Conservation (phyloP, 2,329 filamentous ascomycete species). For the Septoria linicola region DNA sequence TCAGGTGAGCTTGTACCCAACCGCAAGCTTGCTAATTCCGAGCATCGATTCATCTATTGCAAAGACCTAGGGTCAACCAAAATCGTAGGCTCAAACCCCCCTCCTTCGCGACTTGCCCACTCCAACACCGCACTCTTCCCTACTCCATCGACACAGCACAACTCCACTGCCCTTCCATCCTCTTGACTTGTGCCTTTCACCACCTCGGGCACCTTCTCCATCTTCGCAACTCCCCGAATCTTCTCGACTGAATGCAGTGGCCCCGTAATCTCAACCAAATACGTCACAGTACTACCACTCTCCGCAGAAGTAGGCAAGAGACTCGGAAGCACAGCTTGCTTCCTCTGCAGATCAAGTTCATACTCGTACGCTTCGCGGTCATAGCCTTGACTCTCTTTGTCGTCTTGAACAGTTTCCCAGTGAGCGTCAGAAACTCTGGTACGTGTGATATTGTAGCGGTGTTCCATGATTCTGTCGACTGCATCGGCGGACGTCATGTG, state of each 20-base stretch:
- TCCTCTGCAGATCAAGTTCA: constrained; percentile 34
- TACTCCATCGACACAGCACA: constrained; percentile 34
- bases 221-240: constrained; percentile 29
- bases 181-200: constrained; percentile 31
- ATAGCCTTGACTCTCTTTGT: constrained; percentile 39
- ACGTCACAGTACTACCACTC: constrained; percentile 23
- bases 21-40: too few species aligned
- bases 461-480: constrained; percentile 34
- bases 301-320: constrained; percentile 21
- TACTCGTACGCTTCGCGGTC: constrained; percentile 45
- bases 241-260: constrained; percentile 31
- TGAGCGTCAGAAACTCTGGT: constrained; percentile 40
- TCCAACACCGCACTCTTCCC: constrained; percentile 28
- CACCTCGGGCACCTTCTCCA: constrained; percentile 30
- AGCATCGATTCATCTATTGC: constrained; percentile 2
- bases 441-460: constrained; percentile 38
- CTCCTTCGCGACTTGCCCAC: constrained; percentile 26
- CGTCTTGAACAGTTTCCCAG: constrained; percentile 36
- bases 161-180: constrained; percentile 28
- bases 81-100: constrained; percentile 31
- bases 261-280: constrained; percentile 36
- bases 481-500: constrained; percentile 36
- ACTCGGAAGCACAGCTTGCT: constrained; percentile 30
- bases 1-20: too few species aligned
- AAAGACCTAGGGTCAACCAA: constrained; percentile 30